Conservation (phyloP, 1,284 basidiomycete species). For the Pyrrhoderma lamaoense region DNA sequence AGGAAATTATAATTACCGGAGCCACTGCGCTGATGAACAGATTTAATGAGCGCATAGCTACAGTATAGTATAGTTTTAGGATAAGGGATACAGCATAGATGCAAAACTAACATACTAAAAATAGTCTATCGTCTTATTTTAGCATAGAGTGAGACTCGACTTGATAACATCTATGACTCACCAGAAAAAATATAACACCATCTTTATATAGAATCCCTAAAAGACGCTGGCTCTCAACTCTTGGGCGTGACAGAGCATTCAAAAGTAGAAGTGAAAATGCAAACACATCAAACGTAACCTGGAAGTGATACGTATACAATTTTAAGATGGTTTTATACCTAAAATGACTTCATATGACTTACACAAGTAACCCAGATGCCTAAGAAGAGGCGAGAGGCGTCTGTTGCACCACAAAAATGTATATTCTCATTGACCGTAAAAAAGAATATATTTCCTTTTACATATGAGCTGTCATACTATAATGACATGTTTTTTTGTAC, state of each 20-base stretch:
- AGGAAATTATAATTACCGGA: slow-evolving; percentile 4
- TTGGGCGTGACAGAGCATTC: slow-evolving; percentile 12
- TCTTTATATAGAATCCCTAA: slow-evolving; percentile 10
- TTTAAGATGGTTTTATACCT: neutral
- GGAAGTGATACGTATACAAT: neutral
- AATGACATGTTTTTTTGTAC: neutral
- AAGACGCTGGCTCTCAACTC: neutral
- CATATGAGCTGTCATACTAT: neutral
- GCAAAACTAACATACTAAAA: slow-evolving; percentile 10
- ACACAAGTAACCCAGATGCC: slow-evolving; percentile 12
- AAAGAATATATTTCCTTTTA: slow-evolving; percentile 7
- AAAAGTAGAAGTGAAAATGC: slow-evolving; percentile 10
- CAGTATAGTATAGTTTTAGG: neutral
- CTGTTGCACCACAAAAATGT: slow-evolving; percentile 4
- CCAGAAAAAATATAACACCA: slow-evolving; percentile 12
- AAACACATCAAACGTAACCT: slow-evolving; percentile 12
- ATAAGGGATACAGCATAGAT: neutral
- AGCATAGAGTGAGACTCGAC: neutral
- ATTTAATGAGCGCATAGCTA: slow-evolving; percentile 11
- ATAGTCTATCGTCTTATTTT: slow-evolving; percentile 1
- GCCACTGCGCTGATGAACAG: slow-evolving; percentile 12
- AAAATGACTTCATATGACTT: neutral
- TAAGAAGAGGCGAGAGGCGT: slow-evolving; percentile 6
- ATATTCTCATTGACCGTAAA: neutral
- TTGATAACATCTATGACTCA: neutral